phyloP scores from a whole-genome alignment of 176 grass and related monocot genomes.

The Tillandsia fasciculata region DNA sequence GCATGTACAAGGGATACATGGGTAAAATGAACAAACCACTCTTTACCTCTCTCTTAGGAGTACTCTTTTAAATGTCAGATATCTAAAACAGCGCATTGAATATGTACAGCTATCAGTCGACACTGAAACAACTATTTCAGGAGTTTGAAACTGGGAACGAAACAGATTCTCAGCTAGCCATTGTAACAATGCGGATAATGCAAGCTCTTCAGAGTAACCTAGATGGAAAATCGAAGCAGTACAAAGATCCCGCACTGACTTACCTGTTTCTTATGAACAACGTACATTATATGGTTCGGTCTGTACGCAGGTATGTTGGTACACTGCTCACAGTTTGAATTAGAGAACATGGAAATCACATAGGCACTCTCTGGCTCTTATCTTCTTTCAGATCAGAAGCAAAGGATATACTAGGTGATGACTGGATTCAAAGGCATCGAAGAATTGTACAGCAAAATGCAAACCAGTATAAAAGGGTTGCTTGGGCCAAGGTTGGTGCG shows the following conservation, averaged over 20 bases:
- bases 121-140: conserved; percentile 63
- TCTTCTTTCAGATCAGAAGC: conserved; percentile 62
- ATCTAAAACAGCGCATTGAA: conserved; percentile 13
- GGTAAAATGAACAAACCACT: too few relatives aligned
- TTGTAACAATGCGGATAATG: conserved; percentile 57
- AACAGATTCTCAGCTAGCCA: conserved; percentile 53
- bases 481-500: conserved; percentile 69
- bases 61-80: background rate
- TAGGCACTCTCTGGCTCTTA: conserved; percentile 6
- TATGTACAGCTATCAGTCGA: conserved; percentile 58
- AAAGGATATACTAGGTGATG: conserved; percentile 70
- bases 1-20: too few relatives aligned
- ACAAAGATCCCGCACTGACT: conserved; percentile 68
- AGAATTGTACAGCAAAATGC: conserved; percentile 77
- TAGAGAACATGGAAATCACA: background rate
- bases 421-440: conserved; percentile 82
- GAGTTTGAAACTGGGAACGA: conserved; percentile 42
- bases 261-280: conserved; percentile 94
- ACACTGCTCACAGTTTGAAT: conserved; percentile 15
- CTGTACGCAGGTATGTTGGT: conserved; percentile 51
- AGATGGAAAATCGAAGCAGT: conserved; percentile 70
- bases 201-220: conserved; percentile 83
- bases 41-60: too few relatives aligned
- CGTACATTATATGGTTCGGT: conserved; percentile 72
- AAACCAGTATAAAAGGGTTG: conserved; percentile 70